Evolutionary conservation across 176 grass and related monocot species (phyloP), one percentile per base, ranked within the genome.

Genomic region (Phoenix dactylifera): DNA sequence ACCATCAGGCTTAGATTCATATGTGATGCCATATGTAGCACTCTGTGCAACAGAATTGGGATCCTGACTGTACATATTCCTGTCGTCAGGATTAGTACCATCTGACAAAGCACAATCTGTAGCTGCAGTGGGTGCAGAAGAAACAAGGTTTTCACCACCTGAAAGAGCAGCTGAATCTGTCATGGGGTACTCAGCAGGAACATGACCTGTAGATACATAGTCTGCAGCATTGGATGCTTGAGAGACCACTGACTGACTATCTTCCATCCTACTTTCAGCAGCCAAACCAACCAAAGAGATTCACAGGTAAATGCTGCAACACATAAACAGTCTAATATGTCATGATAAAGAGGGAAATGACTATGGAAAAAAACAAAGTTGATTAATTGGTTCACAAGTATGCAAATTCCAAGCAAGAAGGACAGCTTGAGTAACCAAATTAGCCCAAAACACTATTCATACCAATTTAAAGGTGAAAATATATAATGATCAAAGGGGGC

Each of bases 221-320:
- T 77, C 65, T 39, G 62, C 17, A 28, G 53, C 67, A 51, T 32
- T 53, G 3, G 61, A 16, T 72, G 70, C 51, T 26, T 62, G 70
- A 52, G 48, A 22, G 4, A 39, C 26, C 52, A 73, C 44, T 28
- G 64, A 62, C 55, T 84, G 86, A 44, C 66, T 72, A 39, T 74
- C 65, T 75, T 87, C 91, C 86, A 96, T 96, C 53, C 53, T 52
- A 28, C 52, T 14, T 12, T 14, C 10, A 14, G 35, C 2, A 44
- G 35, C 35, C 35, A 44, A 44, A 44, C 10, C 35, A 44, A 10
- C 35, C 9, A 9, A 44, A 44, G 10, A 44, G 1, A 44, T 44
- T 44, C 35, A 44, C 35, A 44, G 35, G 35, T 44, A 44, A 5
- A 12, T 1, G 7, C 35, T 44, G 35, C 35, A 44, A 44, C 35